A percentile compares a stretch with the other conserved stretches of the same genome.
These are phyloP conservation scores for Rutstroemia sp. DNA, from an alignment of 2,329 filamentous ascomycete species.

Conservation along the genomic window DNA sequence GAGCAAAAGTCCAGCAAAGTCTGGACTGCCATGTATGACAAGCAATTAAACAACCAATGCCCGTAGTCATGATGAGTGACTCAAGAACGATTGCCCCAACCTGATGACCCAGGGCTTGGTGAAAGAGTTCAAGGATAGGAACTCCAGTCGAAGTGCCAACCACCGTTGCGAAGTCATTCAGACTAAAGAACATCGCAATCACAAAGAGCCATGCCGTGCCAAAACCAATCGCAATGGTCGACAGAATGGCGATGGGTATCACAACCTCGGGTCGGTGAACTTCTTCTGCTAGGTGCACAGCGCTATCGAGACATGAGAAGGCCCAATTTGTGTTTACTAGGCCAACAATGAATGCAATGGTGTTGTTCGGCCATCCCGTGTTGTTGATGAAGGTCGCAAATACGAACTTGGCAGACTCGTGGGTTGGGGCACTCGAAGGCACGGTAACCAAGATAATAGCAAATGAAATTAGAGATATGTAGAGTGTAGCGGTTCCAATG, in stretches of 20 bases:
- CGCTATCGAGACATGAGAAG: conserved; percentile 8
- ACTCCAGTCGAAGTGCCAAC: neutral
- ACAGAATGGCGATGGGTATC: conserved; percentile 4
- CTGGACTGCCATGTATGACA: conserved; percentile 7
- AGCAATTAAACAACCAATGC: conserved; percentile 2
- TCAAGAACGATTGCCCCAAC: conserved; percentile 1
- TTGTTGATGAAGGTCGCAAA: conserved; percentile 12
- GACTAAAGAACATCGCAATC: conserved; percentile 6
- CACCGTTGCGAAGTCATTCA: conserved; percentile 8
- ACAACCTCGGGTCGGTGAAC: conserved; percentile 7
- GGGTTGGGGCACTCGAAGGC: conserved; percentile 3
- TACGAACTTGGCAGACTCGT: conserved; percentile 5
- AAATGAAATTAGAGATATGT: conserved; percentile 6
- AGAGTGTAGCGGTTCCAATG: conserved; percentile 4
- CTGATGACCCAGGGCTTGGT: neutral
- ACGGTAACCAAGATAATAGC: neutral
- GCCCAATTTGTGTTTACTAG: conserved; percentile 8
- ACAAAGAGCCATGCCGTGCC: conserved; percentile 6
- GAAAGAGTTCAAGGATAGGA: conserved; percentile 4
- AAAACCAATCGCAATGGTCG: conserved; percentile 7
- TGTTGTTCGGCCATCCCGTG: conserved; percentile 9
- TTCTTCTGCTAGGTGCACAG: conserved; percentile 8
- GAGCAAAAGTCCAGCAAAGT: conserved; percentile 10
- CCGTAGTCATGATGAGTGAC: conserved; percentile 2
- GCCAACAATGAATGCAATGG: conserved; percentile 9